Conservation (phyloP, 257 asterid species). For the Rubia yunnanensis region DNA sequence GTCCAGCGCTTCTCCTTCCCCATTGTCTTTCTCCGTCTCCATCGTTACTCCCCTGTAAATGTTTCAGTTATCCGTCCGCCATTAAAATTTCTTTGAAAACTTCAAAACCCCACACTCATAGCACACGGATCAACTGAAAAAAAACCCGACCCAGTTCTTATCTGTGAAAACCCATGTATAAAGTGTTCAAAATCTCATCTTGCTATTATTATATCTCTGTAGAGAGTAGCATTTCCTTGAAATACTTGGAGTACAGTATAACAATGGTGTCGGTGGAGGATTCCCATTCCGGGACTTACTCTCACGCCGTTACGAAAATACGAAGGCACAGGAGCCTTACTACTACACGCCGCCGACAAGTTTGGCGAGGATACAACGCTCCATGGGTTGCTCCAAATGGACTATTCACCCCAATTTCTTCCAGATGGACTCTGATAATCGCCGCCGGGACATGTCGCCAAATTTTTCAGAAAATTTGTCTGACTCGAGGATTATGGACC, state of each 20-base stretch:
- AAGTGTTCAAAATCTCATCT: not conserved
- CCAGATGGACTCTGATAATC: conserved; percentile 19
- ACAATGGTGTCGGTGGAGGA: conserved; percentile 32
- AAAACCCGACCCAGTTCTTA: no score
- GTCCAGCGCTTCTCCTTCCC: no score
- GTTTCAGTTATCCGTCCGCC: not conserved
- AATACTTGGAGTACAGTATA: not conserved
- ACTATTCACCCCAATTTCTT: conserved; percentile 50
- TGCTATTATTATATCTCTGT: no score
- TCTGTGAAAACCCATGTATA: not conserved
- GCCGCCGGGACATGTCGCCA: conserved; percentile 20
- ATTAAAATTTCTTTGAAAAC: conserved; percentile 6
- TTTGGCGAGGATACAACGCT: conserved; percentile 22
- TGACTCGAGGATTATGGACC: conserved; percentile 58
- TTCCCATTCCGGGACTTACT: conserved; percentile 15
- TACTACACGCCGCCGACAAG: conserved; percentile 29
- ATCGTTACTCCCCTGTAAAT: not conserved
- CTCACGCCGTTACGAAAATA: conserved; percentile 10
- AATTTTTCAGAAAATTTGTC: conserved; percentile 44
- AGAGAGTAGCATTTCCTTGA: not conserved
- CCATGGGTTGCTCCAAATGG: conserved; percentile 42
- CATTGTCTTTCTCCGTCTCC: no score
- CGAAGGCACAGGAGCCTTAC: conserved; percentile 16
- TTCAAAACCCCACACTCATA: conserved; percentile 5
- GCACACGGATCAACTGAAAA: not conserved